Percentiles rank a stretch among this genome's conserved stretches.
These are phyloP conservation scores for Crithidia acanthocephali DNA, from an alignment of 208 protist genomes.

Conservation along the genomic window DNA sequence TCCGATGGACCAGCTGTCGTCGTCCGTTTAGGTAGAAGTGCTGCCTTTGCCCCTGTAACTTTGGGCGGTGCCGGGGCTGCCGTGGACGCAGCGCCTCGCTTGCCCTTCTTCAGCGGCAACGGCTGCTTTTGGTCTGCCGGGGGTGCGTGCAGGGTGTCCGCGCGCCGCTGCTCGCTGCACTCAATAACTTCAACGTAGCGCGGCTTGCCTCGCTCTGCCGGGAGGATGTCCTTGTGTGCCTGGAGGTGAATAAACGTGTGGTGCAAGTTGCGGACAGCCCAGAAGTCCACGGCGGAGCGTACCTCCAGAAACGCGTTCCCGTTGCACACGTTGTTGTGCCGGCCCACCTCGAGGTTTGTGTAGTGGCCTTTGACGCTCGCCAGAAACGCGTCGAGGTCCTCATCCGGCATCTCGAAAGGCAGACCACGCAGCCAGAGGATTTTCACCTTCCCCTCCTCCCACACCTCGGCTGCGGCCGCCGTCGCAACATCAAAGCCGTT, in stretches of 20 bases:
- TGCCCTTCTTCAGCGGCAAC: too few relatives aligned
- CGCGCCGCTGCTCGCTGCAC: background rate
- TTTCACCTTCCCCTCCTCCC: background rate
- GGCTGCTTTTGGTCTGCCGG: background rate
- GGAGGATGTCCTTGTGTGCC: too few relatives aligned
- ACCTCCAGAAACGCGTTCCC: slow-evolving; percentile 9
- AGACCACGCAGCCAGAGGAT: background rate
- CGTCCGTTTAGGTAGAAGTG: too few relatives aligned
- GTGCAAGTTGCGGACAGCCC: background rate
- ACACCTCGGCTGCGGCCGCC: background rate
- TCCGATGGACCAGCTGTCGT: too few relatives aligned
- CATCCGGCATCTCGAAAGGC: background rate
- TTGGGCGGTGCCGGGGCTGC: too few relatives aligned
- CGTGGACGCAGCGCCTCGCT: too few relatives aligned
- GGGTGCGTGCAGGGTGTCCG: background rate
- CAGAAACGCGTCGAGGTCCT: background rate
- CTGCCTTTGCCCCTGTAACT: too few relatives aligned
- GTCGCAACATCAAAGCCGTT: background rate
- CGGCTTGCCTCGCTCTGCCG: background rate
- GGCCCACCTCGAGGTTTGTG: background rate
- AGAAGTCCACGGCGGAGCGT: background rate
- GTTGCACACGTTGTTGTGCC: background rate
- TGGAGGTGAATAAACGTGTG: background rate
- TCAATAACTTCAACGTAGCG: slow-evolving; percentile 10
- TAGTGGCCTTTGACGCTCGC: background rate